Conservation (phyloP, 768 basidiomycete species). For the Hygrocybe punicea region DNA sequence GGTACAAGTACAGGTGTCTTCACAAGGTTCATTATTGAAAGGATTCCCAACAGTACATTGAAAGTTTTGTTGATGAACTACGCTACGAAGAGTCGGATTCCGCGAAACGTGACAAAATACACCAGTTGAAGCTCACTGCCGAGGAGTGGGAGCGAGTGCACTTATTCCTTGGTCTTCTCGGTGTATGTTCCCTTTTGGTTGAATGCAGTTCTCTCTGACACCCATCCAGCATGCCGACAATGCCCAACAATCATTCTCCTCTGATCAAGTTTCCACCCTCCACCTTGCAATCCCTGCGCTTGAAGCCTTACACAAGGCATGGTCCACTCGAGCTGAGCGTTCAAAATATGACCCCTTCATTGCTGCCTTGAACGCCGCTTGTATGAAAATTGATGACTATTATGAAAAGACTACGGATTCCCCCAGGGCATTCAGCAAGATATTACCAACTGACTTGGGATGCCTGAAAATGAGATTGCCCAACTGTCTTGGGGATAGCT, state of each 20-base stretch:
- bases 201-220: slow-evolving; percentile 12
- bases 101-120: slow-evolving; percentile 22
- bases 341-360: slow-evolving; percentile 20
- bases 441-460: slow-evolving; percentile 4
- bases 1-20: too few relatives aligned
- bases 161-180: slow-evolving; percentile 4
- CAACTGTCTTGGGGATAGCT: too few relatives aligned
- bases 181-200: slow-evolving; percentile 12
- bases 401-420: slow-evolving; percentile 27
- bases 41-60: slow-evolving; percentile 20
- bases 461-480: too few relatives aligned
- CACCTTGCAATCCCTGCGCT: slow-evolving; percentile 33
- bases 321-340: slow-evolving; percentile 14
- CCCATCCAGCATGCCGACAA: slow-evolving; percentile 27
- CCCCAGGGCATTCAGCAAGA: too few relatives aligned
- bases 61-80: slow-evolving; percentile 25
- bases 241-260: slow-evolving; percentile 34
- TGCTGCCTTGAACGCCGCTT: slow-evolving; percentile 21
- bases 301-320: slow-evolving; percentile 29
- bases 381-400: slow-evolving; percentile 29
- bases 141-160: slow-evolving; percentile 26
- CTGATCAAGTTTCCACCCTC: slow-evolving; percentile 25
- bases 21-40: too few relatives aligned
- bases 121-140: slow-evolving; percentile 14
- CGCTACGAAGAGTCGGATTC: slow-evolving; percentile 19